phyloP scores from a whole-genome alignment of 306 rosid species.

The Calophaca sinica region DNA sequence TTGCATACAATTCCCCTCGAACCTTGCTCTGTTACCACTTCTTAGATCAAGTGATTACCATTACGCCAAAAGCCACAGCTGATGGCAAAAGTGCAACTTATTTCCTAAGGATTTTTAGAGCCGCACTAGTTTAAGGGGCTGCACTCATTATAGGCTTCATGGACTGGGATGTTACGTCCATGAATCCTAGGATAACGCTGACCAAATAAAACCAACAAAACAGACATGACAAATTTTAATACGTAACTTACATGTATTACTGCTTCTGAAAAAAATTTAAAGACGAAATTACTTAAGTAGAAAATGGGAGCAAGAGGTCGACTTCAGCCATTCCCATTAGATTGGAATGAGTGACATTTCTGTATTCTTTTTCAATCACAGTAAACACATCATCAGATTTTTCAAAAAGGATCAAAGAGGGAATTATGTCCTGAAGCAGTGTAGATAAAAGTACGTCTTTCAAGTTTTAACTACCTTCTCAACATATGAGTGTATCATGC shows the following conservation, averaged over 20 bases:
- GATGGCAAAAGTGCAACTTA: not conserved
- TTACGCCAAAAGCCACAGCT: conserved; percentile 9
- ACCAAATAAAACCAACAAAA: not conserved
- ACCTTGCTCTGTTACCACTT: not conserved
- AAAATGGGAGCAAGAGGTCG: not conserved
- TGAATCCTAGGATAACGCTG: conserved; percentile 12
- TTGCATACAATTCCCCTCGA: conserved; percentile 2
- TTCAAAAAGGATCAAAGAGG: not conserved
- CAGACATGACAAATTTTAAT: conserved; percentile 8
- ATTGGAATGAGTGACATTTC: conserved; percentile 26
- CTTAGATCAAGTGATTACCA: conserved; percentile 9
- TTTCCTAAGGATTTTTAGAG: not conserved
- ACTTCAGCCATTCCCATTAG: conserved; percentile 5
- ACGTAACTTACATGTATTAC: not conserved
- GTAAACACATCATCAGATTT: conserved; percentile 8
- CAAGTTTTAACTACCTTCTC: conserved; percentile 62
- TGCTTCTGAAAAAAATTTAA: not conserved
- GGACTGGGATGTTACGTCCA: conserved; percentile 3
- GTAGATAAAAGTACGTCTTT: conserved; percentile 12
- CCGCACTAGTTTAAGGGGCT: conserved; percentile 1
- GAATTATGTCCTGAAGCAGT: conserved; percentile 13
- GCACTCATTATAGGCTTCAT: not conserved
- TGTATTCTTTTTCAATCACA: conserved; percentile 5
- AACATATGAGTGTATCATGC: conserved; percentile 73
- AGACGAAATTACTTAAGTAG: not conserved